Base-by-base conservation (phyloP, 805 yeast species). In the Wickerhamomyces sydowiorum region DNA sequence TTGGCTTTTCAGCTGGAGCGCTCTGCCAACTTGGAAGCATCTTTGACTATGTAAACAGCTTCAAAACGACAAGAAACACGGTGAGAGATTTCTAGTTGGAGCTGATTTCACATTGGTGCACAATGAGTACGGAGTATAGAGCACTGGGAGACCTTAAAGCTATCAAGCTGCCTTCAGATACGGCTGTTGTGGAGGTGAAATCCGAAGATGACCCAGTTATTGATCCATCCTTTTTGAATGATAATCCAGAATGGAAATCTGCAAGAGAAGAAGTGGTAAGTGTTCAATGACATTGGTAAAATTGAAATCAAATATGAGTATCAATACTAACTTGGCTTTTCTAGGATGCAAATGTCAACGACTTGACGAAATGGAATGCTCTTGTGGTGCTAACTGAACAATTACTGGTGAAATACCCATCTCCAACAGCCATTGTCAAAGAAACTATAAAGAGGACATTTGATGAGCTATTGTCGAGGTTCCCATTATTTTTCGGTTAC, bases 401-500 rank as follows among this genome's bases (percentile, higher is more conserved):
- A 31, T 43, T 64, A 1, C 53, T 66, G 1, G 40, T 52, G 27
- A 65, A 60, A 39, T 66, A 66, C 42, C 52, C 61, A 14, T 50
- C 55, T 6, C 69, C 69, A 1, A 58, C 66, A 40, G 50, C 45
- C 3, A 36, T 43, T 2, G 57, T 64, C 6, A 65, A 63, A 45
- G 30, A 39, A 4, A 44, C 56, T 15, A 54, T 65, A n/a, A 54
- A 53, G n/a, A 36, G 41, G 2, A 67, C 72, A 17, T 69, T 73
- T 40, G 61, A 62, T 17, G 64, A 62, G 22, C 54, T 82, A 3
- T 55, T 85, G n/a, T 44, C 60, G 0, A 61, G 73, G 40, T 83
- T 72, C 48, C 93, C 93, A 0, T 67, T 74, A 41, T 61, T 79
- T 17, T 64, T 70, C n/a, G 73, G 69, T 8, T 74, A 76, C 52